Percentiles rank a stretch among this genome's conserved stretches.
Evolutionary conservation across 2,329 filamentous ascomycete species (phyloP).

Genomic region (Shiraia bambusicola): DNA sequence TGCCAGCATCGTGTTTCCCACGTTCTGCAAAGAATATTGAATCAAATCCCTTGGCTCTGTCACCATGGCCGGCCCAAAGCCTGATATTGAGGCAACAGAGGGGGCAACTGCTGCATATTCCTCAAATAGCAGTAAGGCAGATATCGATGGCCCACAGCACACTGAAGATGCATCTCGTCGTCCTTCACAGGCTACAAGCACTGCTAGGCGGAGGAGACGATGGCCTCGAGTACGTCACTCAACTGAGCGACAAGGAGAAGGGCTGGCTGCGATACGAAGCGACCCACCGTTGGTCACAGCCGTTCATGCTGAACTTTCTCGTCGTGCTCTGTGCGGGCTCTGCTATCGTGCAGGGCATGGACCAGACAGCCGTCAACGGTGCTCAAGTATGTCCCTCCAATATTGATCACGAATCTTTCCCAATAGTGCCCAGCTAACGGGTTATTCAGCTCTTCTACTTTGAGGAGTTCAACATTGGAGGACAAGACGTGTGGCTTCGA

Average conservation of each 20-base stretch:
- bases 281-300: slow-evolving; percentile 69
- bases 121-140: slow-evolving; percentile 24
- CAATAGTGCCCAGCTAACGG: not conserved
- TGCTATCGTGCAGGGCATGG: slow-evolving; percentile 66
- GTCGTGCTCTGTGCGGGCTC: slow-evolving; percentile 67
- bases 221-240: slow-evolving; percentile 52
- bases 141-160: slow-evolving; percentile 20
- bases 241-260: slow-evolving; percentile 57
- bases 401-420: not conserved
- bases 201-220: slow-evolving; percentile 39
- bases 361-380: slow-evolving; percentile 39
- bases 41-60: not conserved
- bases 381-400: slow-evolving; percentile 21
- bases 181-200: slow-evolving; percentile 4
- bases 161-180: slow-evolving; percentile 19
- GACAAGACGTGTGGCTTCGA: slow-evolving; percentile 28
- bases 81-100: slow-evolving; percentile 32
- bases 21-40: not conserved
- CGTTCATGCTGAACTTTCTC: slow-evolving; percentile 64
- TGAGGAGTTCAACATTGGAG: slow-evolving; percentile 28
- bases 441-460: slow-evolving; percentile 30
- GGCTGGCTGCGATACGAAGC: slow-evolving; percentile 61
- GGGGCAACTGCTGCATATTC: slow-evolving; percentile 22
- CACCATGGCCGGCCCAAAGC: slow-evolving; percentile 25
- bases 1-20: slow-evolving; percentile 1